Conservation (phyloP, 1,284 basidiomycete genomes). For the Prillingera fragicola region DNA sequence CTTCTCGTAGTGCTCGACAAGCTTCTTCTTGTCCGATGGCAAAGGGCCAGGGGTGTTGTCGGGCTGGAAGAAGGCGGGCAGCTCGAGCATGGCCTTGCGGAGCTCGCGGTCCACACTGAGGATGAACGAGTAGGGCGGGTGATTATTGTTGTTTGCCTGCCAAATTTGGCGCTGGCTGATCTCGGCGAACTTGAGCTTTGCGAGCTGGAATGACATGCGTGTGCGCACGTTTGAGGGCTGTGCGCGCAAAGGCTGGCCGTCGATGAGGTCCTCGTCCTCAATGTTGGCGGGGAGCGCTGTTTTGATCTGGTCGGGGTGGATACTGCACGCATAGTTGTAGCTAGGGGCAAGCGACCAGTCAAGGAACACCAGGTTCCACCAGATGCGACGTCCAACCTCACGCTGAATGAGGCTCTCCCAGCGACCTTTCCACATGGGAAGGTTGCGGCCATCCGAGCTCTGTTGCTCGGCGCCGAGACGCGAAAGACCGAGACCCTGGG, state of each 20-base stretch:
- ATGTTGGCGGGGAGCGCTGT: constrained; percentile 48
- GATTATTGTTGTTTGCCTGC: constrained; percentile 47
- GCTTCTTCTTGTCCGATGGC: constrained; percentile 35
- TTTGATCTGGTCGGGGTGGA: constrained; percentile 50
- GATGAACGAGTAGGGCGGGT: constrained; percentile 48
- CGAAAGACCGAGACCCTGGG: constrained; percentile 48
- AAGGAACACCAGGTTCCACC: constrained; percentile 49
- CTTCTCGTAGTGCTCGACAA: constrained; percentile 48
- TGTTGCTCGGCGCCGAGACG: constrained; percentile 48
- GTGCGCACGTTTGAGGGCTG: constrained; percentile 45
- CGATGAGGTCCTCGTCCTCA: constrained; percentile 48
- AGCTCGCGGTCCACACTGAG: constrained; percentile 44
- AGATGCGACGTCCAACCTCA: constrained; percentile 47
- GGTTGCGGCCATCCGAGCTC: constrained; percentile 34
- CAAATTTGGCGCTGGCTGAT: constrained; percentile 48
- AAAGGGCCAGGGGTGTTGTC: constrained; percentile 25
- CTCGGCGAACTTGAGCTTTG: constrained; percentile 45
- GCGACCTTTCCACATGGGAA: constrained; percentile 47
- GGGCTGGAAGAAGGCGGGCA: constrained; percentile 47
- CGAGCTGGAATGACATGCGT: constrained; percentile 48
- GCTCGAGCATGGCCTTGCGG: constrained; percentile 46
- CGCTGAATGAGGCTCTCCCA: constrained; percentile 49
- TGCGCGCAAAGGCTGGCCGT: constrained; percentile 43
- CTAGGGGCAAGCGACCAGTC: constrained; percentile 48
- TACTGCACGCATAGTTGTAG: constrained; percentile 46